A percentile compares a stretch with the other conserved stretches of the same genome.
These are phyloP conservation scores for Platismatia glauca DNA, from an alignment of 495 filamentous ascomycete species.

Conservation along the genomic window DNA sequence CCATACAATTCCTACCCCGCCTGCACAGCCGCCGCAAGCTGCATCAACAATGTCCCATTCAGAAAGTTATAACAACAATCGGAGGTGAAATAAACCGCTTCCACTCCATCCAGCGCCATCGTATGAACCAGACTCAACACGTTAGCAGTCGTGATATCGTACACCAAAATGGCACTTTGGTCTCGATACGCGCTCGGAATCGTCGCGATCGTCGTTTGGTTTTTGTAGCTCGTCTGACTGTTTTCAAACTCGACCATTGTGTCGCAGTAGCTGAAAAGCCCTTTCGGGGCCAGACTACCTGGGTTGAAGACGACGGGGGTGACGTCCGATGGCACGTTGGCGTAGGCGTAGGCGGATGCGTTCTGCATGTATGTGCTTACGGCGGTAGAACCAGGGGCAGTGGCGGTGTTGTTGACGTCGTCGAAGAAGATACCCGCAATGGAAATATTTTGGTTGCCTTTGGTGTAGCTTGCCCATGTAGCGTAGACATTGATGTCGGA, in stretches of 20 bases:
- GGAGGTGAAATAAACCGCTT: constrained; percentile 13
- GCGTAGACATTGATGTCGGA: constrained; percentile 36
- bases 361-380: constrained; percentile 10
- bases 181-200: constrained; percentile 6
- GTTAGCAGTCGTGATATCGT: constrained; percentile 22
- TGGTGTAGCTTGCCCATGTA: constrained; percentile 30
- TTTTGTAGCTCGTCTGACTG: background rate
- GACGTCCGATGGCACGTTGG: constrained; percentile 2
- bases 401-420: constrained; percentile 30
- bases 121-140: constrained; percentile 14
- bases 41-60: background rate
- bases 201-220: constrained; percentile 10
- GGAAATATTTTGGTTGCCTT: constrained; percentile 24
- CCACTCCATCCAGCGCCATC: constrained; percentile 12
- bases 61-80: constrained; percentile 6
- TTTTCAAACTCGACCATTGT: constrained; percentile 20
- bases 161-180: constrained; percentile 10
- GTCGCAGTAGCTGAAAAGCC: constrained; percentile 16
- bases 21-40: constrained; percentile 13
- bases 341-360: constrained; percentile 3
- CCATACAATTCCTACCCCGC: too few species aligned
- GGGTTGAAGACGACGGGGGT: constrained; percentile 20
- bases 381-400: background rate
- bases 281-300: constrained; percentile 8
- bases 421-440: constrained; percentile 44